Conservation (phyloP, 805 yeast genomes). For the Zygosaccharomyces rouxii region DNA sequence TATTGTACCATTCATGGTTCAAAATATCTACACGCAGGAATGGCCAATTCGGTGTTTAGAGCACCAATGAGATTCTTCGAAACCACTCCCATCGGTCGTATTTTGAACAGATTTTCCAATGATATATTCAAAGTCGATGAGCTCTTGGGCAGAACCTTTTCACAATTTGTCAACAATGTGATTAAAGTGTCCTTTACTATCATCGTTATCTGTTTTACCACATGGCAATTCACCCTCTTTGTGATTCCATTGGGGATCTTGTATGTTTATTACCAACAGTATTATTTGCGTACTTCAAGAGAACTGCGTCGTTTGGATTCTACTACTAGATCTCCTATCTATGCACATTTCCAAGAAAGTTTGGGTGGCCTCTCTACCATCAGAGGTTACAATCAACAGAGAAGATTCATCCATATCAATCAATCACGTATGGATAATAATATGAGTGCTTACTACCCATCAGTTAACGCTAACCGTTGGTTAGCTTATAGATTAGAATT, state of each 20-base stretch:
- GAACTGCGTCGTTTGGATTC: constrained; percentile 81
- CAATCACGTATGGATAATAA: constrained; percentile 74
- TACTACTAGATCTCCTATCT: constrained; percentile 73
- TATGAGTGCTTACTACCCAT: constrained; percentile 88
- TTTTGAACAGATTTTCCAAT: constrained; percentile 84
- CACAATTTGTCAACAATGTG: constrained; percentile 59
- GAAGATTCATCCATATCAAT: constrained; percentile 60
- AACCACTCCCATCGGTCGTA: constrained; percentile 92
- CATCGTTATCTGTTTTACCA: constrained; percentile 72
- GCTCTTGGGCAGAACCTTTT: constrained; percentile 61
- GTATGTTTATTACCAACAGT: constrained; percentile 70
- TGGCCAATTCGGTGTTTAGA: constrained; percentile 70
- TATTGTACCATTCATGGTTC: constrained; percentile 84
- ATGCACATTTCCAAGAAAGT: constrained; percentile 81
- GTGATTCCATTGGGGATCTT: constrained; percentile 64
- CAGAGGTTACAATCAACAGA: constrained; percentile 65
- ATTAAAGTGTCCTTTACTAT: constrained; percentile 70
- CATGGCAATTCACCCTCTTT: constrained; percentile 79
- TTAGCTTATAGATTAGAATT: constrained; percentile 90
- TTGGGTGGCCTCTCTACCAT: constrained; percentile 71
- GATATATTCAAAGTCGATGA: constrained; percentile 90
- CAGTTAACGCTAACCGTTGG: constrained; percentile 95
- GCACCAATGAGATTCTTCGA: constrained; percentile 97
- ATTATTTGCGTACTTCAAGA: constrained; percentile 70
- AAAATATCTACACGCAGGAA: constrained; percentile 61